Percentiles rank a stretch among this genome's conserved stretches.
These are phyloP conservation scores for Penicillium sp. DNA, from an alignment of 2,329 filamentous ascomycete genomes.

Conservation along the genomic window DNA sequence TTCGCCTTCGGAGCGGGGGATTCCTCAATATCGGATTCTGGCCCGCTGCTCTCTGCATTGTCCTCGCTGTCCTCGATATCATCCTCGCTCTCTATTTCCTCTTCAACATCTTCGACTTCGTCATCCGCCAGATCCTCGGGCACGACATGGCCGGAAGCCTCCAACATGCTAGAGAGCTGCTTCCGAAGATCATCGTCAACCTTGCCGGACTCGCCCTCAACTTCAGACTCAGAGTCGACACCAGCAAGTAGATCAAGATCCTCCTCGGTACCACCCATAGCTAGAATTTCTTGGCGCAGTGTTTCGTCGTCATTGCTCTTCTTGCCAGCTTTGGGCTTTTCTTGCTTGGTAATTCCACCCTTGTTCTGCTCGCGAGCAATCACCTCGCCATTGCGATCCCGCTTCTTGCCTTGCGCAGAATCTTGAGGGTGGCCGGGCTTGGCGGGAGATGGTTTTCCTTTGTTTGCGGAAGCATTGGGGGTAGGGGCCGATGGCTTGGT, in stretches of 20 bases:
- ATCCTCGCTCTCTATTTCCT: conserved; percentile 38
- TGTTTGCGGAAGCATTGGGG: conserved; percentile 27
- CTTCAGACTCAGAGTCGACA: conserved; percentile 48
- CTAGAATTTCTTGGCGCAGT: conserved; percentile 47
- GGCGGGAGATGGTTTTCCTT: conserved; percentile 22
- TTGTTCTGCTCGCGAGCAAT: conserved; percentile 40
- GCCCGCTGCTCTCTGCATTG: conserved; percentile 23
- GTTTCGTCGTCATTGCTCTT: conserved; percentile 30
- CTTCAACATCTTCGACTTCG: conserved; percentile 30
- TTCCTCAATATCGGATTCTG: conserved; percentile 33
- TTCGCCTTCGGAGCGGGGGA: conserved; percentile 24
- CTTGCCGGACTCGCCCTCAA: conserved; percentile 38
- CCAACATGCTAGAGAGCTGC: conserved; percentile 38
- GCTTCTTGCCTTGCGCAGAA: conserved; percentile 44
- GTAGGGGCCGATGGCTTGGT: conserved; percentile 26
- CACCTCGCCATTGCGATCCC: conserved; percentile 48
- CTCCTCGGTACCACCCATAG: conserved; percentile 51
- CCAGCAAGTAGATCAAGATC: conserved; percentile 49
- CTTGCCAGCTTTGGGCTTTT: conserved; percentile 13
- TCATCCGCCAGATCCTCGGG: conserved; percentile 35
- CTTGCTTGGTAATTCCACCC: conserved; percentile 21
- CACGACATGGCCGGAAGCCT: conserved; percentile 39
- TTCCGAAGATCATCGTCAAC: conserved; percentile 43
- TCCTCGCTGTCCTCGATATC: conserved; percentile 32
- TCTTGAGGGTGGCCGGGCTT: conserved; percentile 28